Base-by-base conservation (phyloP, 2,329 filamentous ascomycete species). In the Didymella pomorum region DNA sequence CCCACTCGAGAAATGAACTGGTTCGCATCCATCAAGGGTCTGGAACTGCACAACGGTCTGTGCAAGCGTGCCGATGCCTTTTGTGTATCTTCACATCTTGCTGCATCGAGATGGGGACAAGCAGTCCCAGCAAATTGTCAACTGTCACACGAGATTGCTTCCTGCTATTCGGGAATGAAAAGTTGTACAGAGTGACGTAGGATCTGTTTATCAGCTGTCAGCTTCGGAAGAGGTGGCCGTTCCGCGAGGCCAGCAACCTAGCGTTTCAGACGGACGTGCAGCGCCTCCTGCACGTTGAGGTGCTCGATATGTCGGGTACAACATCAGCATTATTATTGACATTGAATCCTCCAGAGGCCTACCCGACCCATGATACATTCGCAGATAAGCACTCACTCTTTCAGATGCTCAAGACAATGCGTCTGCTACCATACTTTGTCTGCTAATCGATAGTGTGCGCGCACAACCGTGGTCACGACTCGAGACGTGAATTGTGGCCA, bases 1-100 rank as follows among this genome's bases (percentile, higher is more conserved):
- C 44, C 59, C 59, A 62, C 55, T 39, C 25, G 28, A 48, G 56
- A 60, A 60, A 60, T 60, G 56, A 60, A 60, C 56, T 29, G 56
- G 56, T 60, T 60, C 52, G 47, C 56, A 46, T 54, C 56, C 18
- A 45, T 41, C 11, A 25, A 52, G 29, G 44, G 55, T 61, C 59
- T 58, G 41, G 59, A 58, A 54, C 47, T 43, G 47, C 55, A 55
- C 47, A 55, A 52, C 56, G 55, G 56, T 51, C 56, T 51, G 52
- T 60, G 56, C 56, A 55, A 50, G 46, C 52, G 41, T 52, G 52
- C 48, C 51, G 23, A 55, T 48, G 56, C 52, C 47, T 39, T 60
- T 60, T 60, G 56, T 60, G 56, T 55, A 52, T 43, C 9, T 48
- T 52, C 56, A 60, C 37, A 60, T 52, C 42, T 60, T 42, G 33